Base-by-base conservation (phyloP, 2,329 filamentous ascomycete species). In the Calonectria multiphialidica region DNA sequence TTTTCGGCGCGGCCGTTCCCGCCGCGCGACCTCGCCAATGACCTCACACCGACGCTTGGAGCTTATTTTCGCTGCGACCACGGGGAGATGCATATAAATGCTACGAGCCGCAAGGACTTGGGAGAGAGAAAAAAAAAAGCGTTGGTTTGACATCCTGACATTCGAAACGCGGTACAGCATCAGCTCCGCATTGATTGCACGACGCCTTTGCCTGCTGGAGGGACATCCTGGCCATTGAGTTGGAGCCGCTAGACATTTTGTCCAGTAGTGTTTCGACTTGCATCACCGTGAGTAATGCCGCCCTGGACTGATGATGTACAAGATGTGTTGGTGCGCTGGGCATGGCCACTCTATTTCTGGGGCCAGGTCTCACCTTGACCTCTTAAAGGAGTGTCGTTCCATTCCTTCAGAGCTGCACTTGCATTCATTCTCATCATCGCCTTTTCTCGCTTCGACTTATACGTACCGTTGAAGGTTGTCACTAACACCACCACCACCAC, bases 211-310 rank as follows among this genome's bases (percentile, higher is more conserved):
- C 16, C 47, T 12, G 25, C 18, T 21, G 37, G 37, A 65, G 40
- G 50, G 55, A 30, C 47, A 57, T 55, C 25, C 64, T 44, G 42
- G 47, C 25, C 42, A n/a, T 59, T 55, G 30, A 57, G 8, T 18
- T 18, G 57, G 57, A 67, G 18, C 57, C 69, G 23, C 57, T 63
- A 37, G 28, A 30, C 30, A 45, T 35, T 53, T 59, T 59, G 42
- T 33, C 42, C 18, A 49, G 68, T 61, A 28, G 49, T 53, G 63
- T 50, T 49, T 57, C 35, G 33, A 49, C 18, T 33, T 16, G 40
- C 55, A 42, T 23, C 47, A 30, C 47, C 15, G 69, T 71, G 18
- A 71, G 69, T 67, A 57, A 67, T 53, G 30, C 59, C 28, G 13
- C 28, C 55, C 33, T 49, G 25, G 28, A 5, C 28, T 5, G 7